Base-by-base conservation (phyloP, 2,329 filamentous ascomycete species). In the Exophiala viscosa region DNA sequence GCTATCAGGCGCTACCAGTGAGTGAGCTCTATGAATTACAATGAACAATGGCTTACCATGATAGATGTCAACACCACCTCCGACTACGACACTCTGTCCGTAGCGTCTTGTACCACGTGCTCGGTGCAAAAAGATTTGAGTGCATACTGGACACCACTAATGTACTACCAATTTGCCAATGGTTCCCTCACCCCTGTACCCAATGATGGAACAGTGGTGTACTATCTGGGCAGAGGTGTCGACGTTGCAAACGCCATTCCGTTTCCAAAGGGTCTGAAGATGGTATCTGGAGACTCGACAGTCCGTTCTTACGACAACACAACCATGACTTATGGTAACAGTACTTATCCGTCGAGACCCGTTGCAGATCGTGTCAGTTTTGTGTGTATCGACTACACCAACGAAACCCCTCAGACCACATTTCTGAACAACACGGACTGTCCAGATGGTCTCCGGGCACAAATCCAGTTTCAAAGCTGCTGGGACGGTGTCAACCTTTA, bases 381-480 rank as follows among this genome's bases (percentile, higher is more conserved):
- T 80, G 96, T 96, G 77, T 97, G 92, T 72, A 73, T 97, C 56
- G 85, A 96, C 81, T 44, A 53, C 23, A 64, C 40, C 46, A 44
- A 63, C 32, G 74, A 70, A 17, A 63, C 62, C n/a, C 75, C 87
- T 1, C 89, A 96, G 68, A 78, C 79, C 63, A 91, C 91, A 0
- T 93, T 95, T 76, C 70, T 72, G 0, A 93, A 82, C 66, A 77
- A 95, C 32, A 57, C 54, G 5, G 90, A 93, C 72, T 97, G 92
- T 73, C 72, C 73, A 13, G 79, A 95, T 63, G 92, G 92, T 53
- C 67, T 95, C 41, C 85, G 90, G 44, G 75, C 92, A 36, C 90
- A 95, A 70, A 72, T 93, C 54, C 88, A 88, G 79, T 95, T 95
- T 72, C 88, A 88, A 0, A 89, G 85, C 1, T 95, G 90, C 80